Evolutionary conservation across 1,139 yeast genomes (phyloP), one percentile per base, ranked within the genome.

Genomic region (Protomyces inundatus): DNA sequence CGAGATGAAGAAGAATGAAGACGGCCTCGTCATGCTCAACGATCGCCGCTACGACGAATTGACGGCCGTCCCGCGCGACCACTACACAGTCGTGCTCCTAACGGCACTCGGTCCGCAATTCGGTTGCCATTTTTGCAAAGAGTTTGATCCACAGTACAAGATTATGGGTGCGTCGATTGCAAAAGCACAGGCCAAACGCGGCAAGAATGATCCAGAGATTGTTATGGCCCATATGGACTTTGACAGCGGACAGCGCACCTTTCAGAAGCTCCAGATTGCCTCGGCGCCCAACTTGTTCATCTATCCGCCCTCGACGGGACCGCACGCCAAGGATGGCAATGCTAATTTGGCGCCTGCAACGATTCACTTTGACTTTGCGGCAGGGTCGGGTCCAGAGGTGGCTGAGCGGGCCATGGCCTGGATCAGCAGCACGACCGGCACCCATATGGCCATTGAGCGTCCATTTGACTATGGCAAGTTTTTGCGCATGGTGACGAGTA

Each of bases 151-250:
- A 0, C 83, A 82, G 58, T 89, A 76, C 71, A 77, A 81, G 32
- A 78, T 79, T 57, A 79, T 90, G 56, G 86, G 85, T 36, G 76
- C 82, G 46, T 87, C 91, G 72, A 85, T 85, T 84, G 71, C 73
- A 52, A 66, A 71, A 46, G 81, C 80, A 55, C 84, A 81, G 70
- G 80, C 82, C n/a, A 14, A 23, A 6, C 32, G 60, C 23, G 32
- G 52, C 34, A 77, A 72, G 10, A 77, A 75, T 16, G 74, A 73
- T 16, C 77, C 75, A 51, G 79, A 79, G 3, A 76, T 91, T 46
- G 85, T 82, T 76, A 89, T 93, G 74, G 87, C 88, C 36, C 77
- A 80, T 64, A 84, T 96, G 6, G 97, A 91, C 71, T 85, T 88
- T 71, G 76, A 80, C 62, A 83, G 83, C 53, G 76, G 80, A 42